phyloP scores from a whole-genome alignment of 495 filamentous ascomycete genomes.

The Neurospora sp. region DNA sequence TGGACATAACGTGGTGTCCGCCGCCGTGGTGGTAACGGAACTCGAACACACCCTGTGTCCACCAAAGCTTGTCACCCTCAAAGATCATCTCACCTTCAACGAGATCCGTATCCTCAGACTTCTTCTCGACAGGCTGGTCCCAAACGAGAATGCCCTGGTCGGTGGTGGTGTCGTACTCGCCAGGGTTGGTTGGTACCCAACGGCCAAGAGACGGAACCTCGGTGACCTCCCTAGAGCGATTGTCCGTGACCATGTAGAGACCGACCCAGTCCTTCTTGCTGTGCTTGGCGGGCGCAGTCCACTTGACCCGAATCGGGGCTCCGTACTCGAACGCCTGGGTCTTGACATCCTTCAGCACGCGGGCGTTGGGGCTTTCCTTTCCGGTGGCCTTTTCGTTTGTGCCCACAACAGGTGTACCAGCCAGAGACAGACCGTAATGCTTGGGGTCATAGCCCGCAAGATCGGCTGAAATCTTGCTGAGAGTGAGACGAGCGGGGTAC shows the following conservation, averaged over 20 bases:
- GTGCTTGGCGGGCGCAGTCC: constrained; percentile 87
- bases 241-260: constrained; percentile 89
- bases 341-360: constrained; percentile 43
- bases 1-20: constrained; percentile 91
- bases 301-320: constrained; percentile 78
- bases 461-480: constrained; percentile 72
- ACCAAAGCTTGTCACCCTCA: constrained; percentile 89
- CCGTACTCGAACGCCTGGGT: constrained; percentile 81
- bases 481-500: constrained; percentile 78
- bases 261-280: constrained; percentile 93
- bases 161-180: constrained; percentile 64
- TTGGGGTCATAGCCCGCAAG: constrained; percentile 74
- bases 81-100: constrained; percentile 76
- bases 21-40: constrained; percentile 95
- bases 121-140: constrained; percentile 43
- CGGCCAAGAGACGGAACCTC: constrained; percentile 77
- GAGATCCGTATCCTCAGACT: constrained; percentile 40
- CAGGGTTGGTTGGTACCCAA: constrained; percentile 73
- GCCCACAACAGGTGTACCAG: constrained; percentile 49
- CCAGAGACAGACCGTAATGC: constrained; percentile 68
- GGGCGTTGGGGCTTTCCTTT: constrained; percentile 35
- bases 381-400: constrained; percentile 40
- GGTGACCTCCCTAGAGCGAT: constrained; percentile 72
- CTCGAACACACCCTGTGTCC: constrained; percentile 91
- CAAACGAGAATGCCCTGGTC: constrained; percentile 70